Base-by-base conservation (phyloP, 345 rosid species). In the Citrus inodora region DNA sequence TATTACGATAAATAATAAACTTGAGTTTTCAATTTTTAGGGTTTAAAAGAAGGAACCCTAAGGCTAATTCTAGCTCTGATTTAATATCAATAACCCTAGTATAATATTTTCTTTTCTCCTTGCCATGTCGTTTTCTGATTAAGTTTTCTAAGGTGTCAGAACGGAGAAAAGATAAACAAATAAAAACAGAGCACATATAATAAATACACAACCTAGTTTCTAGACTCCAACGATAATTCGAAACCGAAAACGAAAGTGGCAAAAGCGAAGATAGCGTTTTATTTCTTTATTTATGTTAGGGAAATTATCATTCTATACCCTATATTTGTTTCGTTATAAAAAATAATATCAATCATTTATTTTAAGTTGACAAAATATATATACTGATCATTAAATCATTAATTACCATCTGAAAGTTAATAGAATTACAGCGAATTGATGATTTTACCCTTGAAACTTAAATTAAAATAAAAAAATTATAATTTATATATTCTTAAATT, bases 361-460 rank as follows among this genome's bases (percentile, higher is more conserved):
- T 4, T 0, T 4, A 32, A 32, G 0, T 0, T 32, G 0, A 32
- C 0, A 32, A 32, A 32, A 32, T 32, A 0, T 32, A 32, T 32
- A 0, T 32, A 0, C 0, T 5, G 33, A 32, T 0, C 33, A 32
- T 0, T 32, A 32, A 32, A 32, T 0, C 0, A 0, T 32, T 32
- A 32, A 0, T 32, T 32, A 32, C 0, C 0, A 0, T 32, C 0
- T 32, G 0, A 32, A 32, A 32, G 0, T 32, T 32, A 32, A 32
- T 0, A 32, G 0, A 32, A 32, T 32, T 32, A 32, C 0, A 32
- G 0, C 0, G 0, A 32, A 32, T 32, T 32, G 0, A 4, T 0
- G 0, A 32, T 32, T 32, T 32, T 4, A 32, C 0, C 0, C 0
- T 32, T 32, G 0, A 32, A 32, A 32, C 0, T 32, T 32, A 32